Conservation (phyloP, 148 eudicot genomes). For the Chenopodium berlandieri region DNA sequence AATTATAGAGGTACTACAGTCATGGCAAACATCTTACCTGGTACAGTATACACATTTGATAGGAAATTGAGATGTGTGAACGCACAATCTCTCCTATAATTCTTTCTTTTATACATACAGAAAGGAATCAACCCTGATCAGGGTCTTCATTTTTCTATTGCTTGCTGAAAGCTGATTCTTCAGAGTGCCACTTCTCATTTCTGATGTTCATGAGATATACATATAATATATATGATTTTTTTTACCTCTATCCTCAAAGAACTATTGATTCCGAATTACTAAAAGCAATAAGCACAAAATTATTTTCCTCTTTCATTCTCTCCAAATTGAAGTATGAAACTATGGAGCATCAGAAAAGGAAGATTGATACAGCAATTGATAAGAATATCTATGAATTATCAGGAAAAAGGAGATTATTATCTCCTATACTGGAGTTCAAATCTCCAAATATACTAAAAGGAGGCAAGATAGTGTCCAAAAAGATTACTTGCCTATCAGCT, state of each 20-base stretch:
- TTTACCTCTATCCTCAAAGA: neutral
- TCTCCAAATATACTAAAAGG: neutral
- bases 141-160: neutral
- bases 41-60: constrained; percentile 50
- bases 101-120: neutral
- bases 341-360: neutral
- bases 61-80: constrained; percentile 44
- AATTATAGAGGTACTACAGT: constrained; percentile 53
- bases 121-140: neutral
- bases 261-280: neutral
- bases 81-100: constrained; percentile 28
- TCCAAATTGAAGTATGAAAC: neutral
- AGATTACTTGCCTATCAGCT: neutral
- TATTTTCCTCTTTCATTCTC: neutral
- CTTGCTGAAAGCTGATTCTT: neutral
- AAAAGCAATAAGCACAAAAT: neutral
- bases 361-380: neutral
- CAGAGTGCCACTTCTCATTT: neutral
- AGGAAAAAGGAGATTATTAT: neutral
- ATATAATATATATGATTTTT: too few species aligned
- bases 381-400: neutral
- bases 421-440: neutral
- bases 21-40: constrained; percentile 36
- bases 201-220: neutral
- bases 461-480: neutral